Percentiles rank a stretch among this genome's conserved stretches.
Evolutionary conservation across 2,329 filamentous ascomycete species (phyloP).

Genomic region (Hypoxylon sp.): DNA sequence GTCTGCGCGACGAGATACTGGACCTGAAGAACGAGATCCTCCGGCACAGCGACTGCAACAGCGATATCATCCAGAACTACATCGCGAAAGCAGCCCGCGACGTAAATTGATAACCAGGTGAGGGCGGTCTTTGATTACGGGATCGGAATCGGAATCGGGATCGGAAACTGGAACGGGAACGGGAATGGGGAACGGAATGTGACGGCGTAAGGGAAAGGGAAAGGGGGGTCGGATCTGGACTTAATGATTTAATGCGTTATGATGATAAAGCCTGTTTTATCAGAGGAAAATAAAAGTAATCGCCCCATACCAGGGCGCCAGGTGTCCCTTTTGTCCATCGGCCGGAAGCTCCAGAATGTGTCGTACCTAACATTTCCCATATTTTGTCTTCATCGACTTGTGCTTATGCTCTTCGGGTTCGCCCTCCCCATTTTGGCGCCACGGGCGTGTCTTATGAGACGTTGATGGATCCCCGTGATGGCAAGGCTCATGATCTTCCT

Average conservation of each 20-base stretch:
- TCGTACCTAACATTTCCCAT: not conserved
- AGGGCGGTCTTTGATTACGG: not conserved
- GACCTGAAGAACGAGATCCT: slow-evolving; percentile 51
- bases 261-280: slow-evolving; percentile 5
- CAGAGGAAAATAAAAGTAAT: slow-evolving; percentile 1
- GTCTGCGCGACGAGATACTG: slow-evolving; percentile 48
- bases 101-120: slow-evolving; percentile 15
- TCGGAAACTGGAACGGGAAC: not conserved
- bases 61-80: slow-evolving; percentile 51
- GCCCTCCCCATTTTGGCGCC: not conserved
- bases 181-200: not conserved
- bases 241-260: slow-evolving; percentile 14
- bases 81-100: slow-evolving; percentile 48
- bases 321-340: not conserved
- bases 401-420: not conserved
- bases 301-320: not conserved
- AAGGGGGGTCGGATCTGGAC: not conserved
- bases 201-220: not conserved
- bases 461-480: not conserved
- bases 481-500: not conserved
- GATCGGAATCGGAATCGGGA: not conserved
- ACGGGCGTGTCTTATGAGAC: not conserved
- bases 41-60: slow-evolving; percentile 48
- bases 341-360: not conserved
- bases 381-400: not conserved